These are phyloP conservation scores for Porodaedalea pini DNA, from an alignment of 1,284 basidiomycete genomes.

Conservation along the genomic window DNA sequence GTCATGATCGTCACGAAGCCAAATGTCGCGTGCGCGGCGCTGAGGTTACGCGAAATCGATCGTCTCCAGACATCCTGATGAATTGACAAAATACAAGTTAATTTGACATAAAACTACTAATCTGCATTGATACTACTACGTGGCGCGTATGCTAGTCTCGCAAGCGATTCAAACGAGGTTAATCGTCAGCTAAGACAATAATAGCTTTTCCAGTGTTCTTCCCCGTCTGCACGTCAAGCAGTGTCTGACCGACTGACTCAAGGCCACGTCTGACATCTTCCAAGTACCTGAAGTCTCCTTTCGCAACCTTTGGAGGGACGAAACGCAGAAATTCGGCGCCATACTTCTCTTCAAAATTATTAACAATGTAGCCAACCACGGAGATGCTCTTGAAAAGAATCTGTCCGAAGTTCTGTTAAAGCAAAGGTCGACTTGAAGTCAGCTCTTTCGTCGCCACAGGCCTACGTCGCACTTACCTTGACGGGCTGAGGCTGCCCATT, in stretches of 20 bases:
- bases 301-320: conserved; percentile 38
- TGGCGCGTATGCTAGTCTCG: neutral
- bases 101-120: no score
- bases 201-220: conserved; percentile 42
- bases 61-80: no score
- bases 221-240: conserved; percentile 41
- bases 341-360: conserved; percentile 28
- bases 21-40: conserved; percentile 1
- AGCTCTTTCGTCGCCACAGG: neutral
- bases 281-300: conserved; percentile 44
- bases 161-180: neutral
- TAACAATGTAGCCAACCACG: conserved; percentile 45
- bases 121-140: no score
- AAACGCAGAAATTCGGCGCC: conserved; percentile 35
- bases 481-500: neutral
- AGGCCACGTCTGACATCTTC: conserved; percentile 38
- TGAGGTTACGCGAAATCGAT: no score
- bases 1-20: conserved; percentile 3
- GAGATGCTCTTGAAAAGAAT: conserved; percentile 43
- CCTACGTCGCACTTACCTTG: neutral
- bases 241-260: conserved; percentile 35
- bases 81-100: no score
- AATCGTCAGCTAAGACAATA: conserved; percentile 28
- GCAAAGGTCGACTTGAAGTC: neutral
- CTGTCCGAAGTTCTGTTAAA: conserved; percentile 23